phyloP scores from a whole-genome alignment of 306 rosid genomes.

The Potentilla sterilis region DNA sequence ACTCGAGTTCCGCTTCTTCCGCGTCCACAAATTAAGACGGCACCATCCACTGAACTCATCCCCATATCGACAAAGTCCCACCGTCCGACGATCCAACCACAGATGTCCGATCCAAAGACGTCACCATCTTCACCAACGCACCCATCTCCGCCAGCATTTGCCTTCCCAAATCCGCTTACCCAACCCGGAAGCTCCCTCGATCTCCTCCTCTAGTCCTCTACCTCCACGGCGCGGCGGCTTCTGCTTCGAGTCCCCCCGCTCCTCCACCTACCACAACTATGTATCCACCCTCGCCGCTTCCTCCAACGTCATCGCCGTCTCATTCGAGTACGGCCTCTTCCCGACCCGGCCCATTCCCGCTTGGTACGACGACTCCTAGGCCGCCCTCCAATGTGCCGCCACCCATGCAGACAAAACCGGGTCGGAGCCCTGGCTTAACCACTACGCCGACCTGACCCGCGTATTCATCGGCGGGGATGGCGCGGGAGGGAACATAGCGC shows the following conservation, averaged over 20 bases:
- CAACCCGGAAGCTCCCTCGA: conserved; percentile 12
- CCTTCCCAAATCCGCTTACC: conserved; percentile 14
- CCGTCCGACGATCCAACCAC: conserved; percentile 20
- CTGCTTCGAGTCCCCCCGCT: conserved; percentile 34
- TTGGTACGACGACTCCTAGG: conserved; percentile 45
- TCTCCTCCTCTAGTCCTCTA: conserved; percentile 16
- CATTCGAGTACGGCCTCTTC: conserved; percentile 38
- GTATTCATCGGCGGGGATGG: conserved; percentile 46
- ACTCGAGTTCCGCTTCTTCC: conserved; percentile 13
- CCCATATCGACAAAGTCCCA: conserved; percentile 7
- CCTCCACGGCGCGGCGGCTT: conserved; percentile 49
- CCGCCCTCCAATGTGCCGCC: conserved; percentile 45
- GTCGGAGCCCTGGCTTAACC: too few relatives aligned
- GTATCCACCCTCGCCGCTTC: conserved; percentile 20
- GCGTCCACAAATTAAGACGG: conserved; percentile 15
- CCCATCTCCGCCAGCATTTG: conserved; percentile 34
- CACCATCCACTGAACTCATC: background rate
- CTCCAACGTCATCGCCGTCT: conserved; percentile 32
- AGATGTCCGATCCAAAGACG: conserved; percentile 30
- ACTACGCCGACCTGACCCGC: conserved; percentile 25
- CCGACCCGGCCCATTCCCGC: conserved; percentile 36
- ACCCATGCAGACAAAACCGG: conserved; percentile 31
- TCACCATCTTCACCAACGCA: conserved; percentile 24
- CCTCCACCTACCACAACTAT: conserved; percentile 16
- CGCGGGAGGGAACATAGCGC: conserved; percentile 41